Conservation (phyloP, 495 filamentous ascomycete species). For the Xylaria bambusicola region DNA sequence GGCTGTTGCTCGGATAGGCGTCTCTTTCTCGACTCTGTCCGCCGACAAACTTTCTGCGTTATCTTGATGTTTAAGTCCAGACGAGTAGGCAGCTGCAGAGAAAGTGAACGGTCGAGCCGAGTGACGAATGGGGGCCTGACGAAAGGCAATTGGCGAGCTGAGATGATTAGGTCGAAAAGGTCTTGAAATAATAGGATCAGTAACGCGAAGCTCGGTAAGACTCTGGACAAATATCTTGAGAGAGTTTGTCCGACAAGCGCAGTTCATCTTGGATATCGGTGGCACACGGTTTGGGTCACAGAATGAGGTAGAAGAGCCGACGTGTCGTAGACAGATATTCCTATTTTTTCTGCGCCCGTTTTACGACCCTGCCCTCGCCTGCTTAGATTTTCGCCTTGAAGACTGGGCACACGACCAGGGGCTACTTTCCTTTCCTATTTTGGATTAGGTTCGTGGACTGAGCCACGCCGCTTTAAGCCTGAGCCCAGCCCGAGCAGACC, state of each 20-base stretch:
- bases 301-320: too few species aligned
- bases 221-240: slow-evolving; percentile 52
- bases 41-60: neutral
- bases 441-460: too few species aligned
- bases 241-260: slow-evolving; percentile 48
- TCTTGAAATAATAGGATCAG: slow-evolving; percentile 18
- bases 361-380: neutral
- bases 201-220: slow-evolving; percentile 45
- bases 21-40: neutral
- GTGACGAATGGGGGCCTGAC: neutral
- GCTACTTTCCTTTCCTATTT: too few species aligned
- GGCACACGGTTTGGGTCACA: neutral
- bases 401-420: neutral
- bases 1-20: too few species aligned
- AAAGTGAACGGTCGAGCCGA: slow-evolving; percentile 10
- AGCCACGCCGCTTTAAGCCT: too few species aligned
- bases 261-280: slow-evolving; percentile 41
- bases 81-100: neutral
- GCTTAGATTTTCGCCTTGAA: slow-evolving; percentile 11
- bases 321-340: too few species aligned
- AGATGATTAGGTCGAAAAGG: slow-evolving; percentile 3
- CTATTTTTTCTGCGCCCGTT: neutral
- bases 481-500: too few species aligned
- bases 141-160: slow-evolving; percentile 2
- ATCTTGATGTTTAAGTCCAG: neutral